phyloP scores from a whole-genome alignment of 1,139 yeast genomes.

The Hemisphaericaspora xylanilytica region DNA sequence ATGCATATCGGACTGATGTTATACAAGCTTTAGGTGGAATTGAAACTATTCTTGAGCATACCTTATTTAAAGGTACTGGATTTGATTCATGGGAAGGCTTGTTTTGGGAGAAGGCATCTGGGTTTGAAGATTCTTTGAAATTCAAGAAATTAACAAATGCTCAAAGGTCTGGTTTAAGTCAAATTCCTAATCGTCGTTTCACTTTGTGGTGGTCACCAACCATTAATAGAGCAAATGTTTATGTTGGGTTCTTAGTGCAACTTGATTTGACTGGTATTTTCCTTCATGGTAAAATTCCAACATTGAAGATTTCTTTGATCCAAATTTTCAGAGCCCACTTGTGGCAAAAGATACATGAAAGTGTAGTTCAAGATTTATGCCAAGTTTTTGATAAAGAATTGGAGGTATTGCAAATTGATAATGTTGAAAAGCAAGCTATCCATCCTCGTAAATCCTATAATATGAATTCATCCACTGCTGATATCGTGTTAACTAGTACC shows the following conservation, averaged over 20 bases:
- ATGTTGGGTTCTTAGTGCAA: conserved; percentile 96
- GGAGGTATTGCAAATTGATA: conserved; percentile 78
- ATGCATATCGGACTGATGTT: conserved; percentile 91
- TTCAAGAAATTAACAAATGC: conserved; percentile 95
- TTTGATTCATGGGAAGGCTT: conserved; percentile 98
- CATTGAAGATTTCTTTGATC: conserved; percentile 88
- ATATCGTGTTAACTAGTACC: conserved; percentile 71
- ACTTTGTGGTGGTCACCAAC: conserved; percentile 99
- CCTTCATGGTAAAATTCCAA: conserved; percentile 96
- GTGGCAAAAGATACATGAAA: conserved; percentile 99
- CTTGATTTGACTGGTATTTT: conserved; percentile 95
- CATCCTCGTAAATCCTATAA: conserved; percentile 97
- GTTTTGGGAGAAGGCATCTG: conserved; percentile 97
- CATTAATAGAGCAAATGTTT: conserved; percentile 94
- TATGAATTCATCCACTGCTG: conserved; percentile 96
- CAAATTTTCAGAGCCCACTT: conserved; percentile 97
- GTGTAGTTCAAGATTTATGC: conserved; percentile 88
- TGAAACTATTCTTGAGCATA: conserved; percentile 93
- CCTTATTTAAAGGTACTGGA: conserved; percentile 94
- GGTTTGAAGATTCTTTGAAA: conserved; percentile 94
- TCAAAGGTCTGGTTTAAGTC: conserved; percentile 94
- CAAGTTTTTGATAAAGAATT: conserved; percentile 89
- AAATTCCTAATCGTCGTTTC: conserved; percentile 95
- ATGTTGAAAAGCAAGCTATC: conserved; percentile 86
- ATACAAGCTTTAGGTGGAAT: conserved; percentile 97